These are phyloP conservation scores for Gossypium longicalyx DNA, from an alignment of 345 rosid species.

Conservation along the genomic window DNA sequence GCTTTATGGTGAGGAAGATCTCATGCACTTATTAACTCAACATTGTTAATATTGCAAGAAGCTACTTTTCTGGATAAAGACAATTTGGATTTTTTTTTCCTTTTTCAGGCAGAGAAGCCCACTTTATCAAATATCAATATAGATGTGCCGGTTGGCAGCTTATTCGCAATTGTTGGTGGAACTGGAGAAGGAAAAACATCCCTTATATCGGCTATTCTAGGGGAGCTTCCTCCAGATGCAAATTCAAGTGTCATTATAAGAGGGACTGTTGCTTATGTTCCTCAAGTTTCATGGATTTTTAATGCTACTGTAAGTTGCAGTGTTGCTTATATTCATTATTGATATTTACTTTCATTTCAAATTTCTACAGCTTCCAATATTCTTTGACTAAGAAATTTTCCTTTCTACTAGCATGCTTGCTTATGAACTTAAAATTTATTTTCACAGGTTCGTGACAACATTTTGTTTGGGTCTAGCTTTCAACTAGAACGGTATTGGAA, in stretches of 20 bases:
- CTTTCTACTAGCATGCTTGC: background rate
- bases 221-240: constrained; percentile 65
- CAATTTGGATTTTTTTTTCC: background rate
- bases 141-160: constrained; percentile 70
- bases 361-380: background rate
- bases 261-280: constrained; percentile 91
- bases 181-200: constrained; percentile 98
- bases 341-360: background rate
- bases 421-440: constrained; percentile 9
- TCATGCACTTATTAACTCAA: background rate
- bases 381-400: background rate
- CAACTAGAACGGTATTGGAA: constrained; percentile 58
- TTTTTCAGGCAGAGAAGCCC: constrained; percentile 52
- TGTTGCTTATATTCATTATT: background rate
- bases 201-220: constrained; percentile 86
- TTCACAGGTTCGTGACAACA: constrained; percentile 78
- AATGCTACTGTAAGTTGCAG: constrained; percentile 78
- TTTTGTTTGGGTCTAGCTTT: constrained; percentile 76
- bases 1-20: background rate
- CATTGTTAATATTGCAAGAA: background rate
- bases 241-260: constrained; percentile 58
- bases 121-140: constrained; percentile 69
- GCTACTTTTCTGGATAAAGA: background rate
- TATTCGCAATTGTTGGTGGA: constrained; percentile 86
- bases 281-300: constrained; percentile 97